Evolutionary conservation across 2,329 filamentous ascomycete genomes (phyloP).

Genomic region (Fonsecaea monophora): DNA sequence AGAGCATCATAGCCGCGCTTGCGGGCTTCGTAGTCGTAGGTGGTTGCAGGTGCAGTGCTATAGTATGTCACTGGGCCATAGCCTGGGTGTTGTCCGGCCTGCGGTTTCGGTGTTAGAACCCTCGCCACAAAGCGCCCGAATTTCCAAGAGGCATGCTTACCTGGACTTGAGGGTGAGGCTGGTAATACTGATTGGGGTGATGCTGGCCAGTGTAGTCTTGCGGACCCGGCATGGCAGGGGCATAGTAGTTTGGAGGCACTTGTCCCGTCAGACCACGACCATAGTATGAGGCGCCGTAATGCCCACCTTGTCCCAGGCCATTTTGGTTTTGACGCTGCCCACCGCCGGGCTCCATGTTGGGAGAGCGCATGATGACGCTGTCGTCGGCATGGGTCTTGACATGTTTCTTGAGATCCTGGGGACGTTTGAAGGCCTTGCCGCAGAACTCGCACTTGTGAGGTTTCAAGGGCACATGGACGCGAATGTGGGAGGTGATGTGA

Average conservation of each 20-base stretch:
- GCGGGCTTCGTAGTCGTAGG: slow-evolving; percentile 74
- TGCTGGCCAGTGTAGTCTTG: slow-evolving; percentile 41
- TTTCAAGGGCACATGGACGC: slow-evolving; percentile 97
- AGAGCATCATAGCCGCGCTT: slow-evolving; percentile 87
- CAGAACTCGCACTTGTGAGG: slow-evolving; percentile 99
- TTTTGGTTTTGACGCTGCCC: slow-evolving; percentile 47
- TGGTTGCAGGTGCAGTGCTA: slow-evolving; percentile 67
- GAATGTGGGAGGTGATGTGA: slow-evolving; percentile 98
- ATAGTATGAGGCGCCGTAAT: slow-evolving; percentile 40
- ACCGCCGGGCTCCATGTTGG: slow-evolving; percentile 59
- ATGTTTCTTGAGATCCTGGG: slow-evolving; percentile 98
- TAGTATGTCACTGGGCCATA: slow-evolving; percentile 81
- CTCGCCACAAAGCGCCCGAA: background rate
- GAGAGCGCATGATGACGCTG: slow-evolving; percentile 74
- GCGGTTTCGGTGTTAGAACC: slow-evolving; percentile 41
- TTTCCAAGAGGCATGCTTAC: slow-evolving; percentile 13
- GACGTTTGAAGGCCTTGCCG: slow-evolving; percentile 98
- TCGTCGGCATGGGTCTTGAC: slow-evolving; percentile 99
- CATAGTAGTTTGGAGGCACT: slow-evolving; percentile 41
- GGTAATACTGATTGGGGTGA: slow-evolving; percentile 42
- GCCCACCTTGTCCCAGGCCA: slow-evolving; percentile 39
- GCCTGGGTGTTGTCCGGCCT: slow-evolving; percentile 61
- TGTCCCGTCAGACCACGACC: slow-evolving; percentile 37
- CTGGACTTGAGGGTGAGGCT: slow-evolving; percentile 38
- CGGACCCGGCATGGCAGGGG: slow-evolving; percentile 38